Percentiles rank a stretch among this genome's conserved stretches.
These are phyloP conservation scores for Cercospora zeina DNA, from an alignment of 2,329 filamentous ascomycete species.

Conservation along the genomic window DNA sequence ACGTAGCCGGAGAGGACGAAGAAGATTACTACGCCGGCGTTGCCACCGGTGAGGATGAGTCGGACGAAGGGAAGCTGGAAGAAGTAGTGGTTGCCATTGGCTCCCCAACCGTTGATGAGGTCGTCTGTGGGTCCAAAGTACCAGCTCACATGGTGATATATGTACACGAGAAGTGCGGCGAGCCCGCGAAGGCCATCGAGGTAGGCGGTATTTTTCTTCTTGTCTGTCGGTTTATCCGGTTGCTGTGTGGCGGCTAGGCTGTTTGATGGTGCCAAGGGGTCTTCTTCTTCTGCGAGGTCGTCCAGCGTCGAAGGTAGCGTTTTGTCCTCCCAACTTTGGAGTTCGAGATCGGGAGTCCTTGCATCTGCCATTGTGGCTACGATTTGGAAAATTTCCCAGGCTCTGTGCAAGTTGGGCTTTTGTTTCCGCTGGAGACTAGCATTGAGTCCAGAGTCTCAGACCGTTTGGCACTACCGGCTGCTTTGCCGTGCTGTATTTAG, in stretches of 20 bases:
- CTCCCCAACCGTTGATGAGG: slow-evolving; percentile 26
- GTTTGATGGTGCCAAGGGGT: slow-evolving; percentile 14
- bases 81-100: slow-evolving; percentile 49
- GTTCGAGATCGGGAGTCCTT: slow-evolving; percentile 7
- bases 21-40: slow-evolving; percentile 57
- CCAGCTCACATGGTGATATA: slow-evolving; percentile 56
- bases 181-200: slow-evolving; percentile 66
- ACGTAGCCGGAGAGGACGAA: slow-evolving; percentile 56
- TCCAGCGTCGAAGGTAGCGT: slow-evolving; percentile 11
- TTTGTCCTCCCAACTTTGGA: slow-evolving; percentile 16
- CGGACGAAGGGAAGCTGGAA: slow-evolving; percentile 58
- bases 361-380: background rate
- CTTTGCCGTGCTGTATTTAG: slow-evolving; percentile 5
- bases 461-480: background rate
- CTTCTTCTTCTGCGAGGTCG: slow-evolving; percentile 14
- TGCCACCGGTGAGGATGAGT: slow-evolving; percentile 56
- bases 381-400: background rate
- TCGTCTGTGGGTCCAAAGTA: slow-evolving; percentile 49
- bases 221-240: slow-evolving; percentile 1
- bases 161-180: slow-evolving; percentile 64
- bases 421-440: background rate
- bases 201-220: slow-evolving; percentile 40
- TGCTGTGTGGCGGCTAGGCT: background rate
- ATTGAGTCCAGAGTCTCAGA: background rate
- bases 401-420: background rate